These are phyloP conservation scores for Penicilliopsis zonata DNA, from an alignment of 495 filamentous ascomycete genomes.

Conservation along the genomic window DNA sequence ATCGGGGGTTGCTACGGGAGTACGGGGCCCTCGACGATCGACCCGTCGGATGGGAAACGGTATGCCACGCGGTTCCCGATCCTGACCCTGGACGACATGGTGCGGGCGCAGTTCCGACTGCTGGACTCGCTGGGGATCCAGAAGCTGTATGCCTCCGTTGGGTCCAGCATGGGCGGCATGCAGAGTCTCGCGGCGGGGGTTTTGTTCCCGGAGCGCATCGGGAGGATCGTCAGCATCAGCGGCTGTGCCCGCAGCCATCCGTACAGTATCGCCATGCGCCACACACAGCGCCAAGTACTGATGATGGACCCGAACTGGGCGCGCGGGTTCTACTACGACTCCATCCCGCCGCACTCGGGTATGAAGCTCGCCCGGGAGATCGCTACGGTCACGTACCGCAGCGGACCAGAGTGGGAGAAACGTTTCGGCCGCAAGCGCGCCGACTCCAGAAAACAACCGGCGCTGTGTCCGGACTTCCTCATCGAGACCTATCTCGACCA, in stretches of 20 bases:
- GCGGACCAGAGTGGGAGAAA: constrained; percentile 95
- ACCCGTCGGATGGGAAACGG: constrained; percentile 74
- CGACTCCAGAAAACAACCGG: constrained; percentile 74
- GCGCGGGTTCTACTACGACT: constrained; percentile 90
- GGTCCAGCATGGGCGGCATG: constrained; percentile 98
- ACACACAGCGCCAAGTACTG: constrained; percentile 92
- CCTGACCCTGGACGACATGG: constrained; percentile 95
- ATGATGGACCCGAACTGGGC: constrained; percentile 99
- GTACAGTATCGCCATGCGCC: constrained; percentile 98
- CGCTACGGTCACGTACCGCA: constrained; percentile 93
- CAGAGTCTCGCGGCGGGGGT: constrained; percentile 88
- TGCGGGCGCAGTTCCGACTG: constrained; percentile 84
- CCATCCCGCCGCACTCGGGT: constrained; percentile 81
- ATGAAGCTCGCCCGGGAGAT: constrained; percentile 99
- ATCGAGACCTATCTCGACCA: constrained; percentile 99
- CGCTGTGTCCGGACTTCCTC: constrained; percentile 90
- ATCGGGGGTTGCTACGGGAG: constrained; percentile 94
- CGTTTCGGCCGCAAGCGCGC: constrained; percentile 83
- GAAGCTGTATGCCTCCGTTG: constrained; percentile 84
- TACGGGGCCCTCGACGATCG: constrained; percentile 78
- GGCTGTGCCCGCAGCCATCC: constrained; percentile 93
- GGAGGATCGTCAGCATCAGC: constrained; percentile 76
- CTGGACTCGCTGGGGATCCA: constrained; percentile 69
- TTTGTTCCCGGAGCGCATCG: constrained; percentile 69
- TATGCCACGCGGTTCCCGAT: constrained; percentile 98